Evolutionary conservation across 2,329 filamentous ascomycete genomes (phyloP).

Genomic region (Metarhizium rileyi): DNA sequence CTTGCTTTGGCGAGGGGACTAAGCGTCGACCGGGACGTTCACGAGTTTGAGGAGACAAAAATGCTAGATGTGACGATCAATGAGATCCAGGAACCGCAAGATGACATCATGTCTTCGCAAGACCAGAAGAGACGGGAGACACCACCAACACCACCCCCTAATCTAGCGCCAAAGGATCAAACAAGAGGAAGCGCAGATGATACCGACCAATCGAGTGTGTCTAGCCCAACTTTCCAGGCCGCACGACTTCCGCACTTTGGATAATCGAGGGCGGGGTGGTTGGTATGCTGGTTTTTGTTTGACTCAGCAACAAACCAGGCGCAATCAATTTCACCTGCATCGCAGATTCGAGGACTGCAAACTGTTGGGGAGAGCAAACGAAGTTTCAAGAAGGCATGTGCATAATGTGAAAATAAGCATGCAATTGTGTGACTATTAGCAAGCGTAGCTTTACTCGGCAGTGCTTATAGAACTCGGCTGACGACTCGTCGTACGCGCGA

Average conservation of each 20-base stretch:
- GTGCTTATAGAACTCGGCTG: not conserved
- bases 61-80: slow-evolving; percentile 20
- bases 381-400: not conserved
- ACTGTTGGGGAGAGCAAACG: not conserved
- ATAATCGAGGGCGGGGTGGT: slow-evolving; percentile 21
- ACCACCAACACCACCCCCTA: not conserved
- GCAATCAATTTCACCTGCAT: not conserved
- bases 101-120: not conserved
- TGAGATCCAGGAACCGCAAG: slow-evolving; percentile 11
- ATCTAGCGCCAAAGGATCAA: slow-evolving; percentile 2
- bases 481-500: not conserved
- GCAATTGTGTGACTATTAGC: not conserved
- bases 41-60: slow-evolving; percentile 13
- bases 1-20: slow-evolving; percentile 43
- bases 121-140: not conserved
- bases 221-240: slow-evolving; percentile 38
- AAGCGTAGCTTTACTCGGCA: slow-evolving; percentile 1
- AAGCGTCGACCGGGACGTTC: slow-evolving; percentile 10
- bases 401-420: not conserved
- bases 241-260: slow-evolving; percentile 49
- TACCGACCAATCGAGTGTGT: not conserved
- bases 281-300: not conserved
- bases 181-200: not conserved
- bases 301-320: not conserved
- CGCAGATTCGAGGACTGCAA: not conserved